A percentile compares a stretch with the other conserved stretches of the same genome.
Conservation (phyloP, 257 asterid species). For the Sherardia arvensis region DNA sequence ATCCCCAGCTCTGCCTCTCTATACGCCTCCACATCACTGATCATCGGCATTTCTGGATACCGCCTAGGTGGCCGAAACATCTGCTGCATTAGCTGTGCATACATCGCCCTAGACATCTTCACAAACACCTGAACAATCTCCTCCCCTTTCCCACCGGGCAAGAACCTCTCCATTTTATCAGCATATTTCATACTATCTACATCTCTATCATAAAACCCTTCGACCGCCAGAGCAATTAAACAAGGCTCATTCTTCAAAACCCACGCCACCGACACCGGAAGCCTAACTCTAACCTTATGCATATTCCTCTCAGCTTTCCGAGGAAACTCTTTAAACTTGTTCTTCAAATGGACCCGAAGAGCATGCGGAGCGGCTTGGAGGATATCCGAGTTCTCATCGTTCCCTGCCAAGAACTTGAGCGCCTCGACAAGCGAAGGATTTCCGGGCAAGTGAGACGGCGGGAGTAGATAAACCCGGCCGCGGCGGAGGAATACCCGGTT, state of each 20-base stretch:
- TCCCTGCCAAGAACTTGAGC: constrained; percentile 24
- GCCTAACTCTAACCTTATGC: constrained; percentile 51
- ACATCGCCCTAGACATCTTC: constrained; percentile 91
- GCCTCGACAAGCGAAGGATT: constrained; percentile 42
- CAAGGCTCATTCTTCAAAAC: constrained; percentile 66
- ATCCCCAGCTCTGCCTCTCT: constrained; percentile 84
- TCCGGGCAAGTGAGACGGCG: constrained; percentile 30
- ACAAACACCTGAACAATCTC: constrained; percentile 62
- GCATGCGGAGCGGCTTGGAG: constrained; percentile 41
- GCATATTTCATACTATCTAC: constrained; percentile 82
- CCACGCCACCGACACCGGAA: constrained; percentile 72
- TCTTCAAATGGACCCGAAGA: constrained; percentile 51
- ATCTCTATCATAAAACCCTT: constrained; percentile 87
- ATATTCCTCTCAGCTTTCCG: constrained; percentile 53
- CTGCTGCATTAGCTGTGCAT: constrained; percentile 84
- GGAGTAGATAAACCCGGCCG: constrained; percentile 54
- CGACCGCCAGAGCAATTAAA: constrained; percentile 63
- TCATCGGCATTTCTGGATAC: constrained; percentile 60
- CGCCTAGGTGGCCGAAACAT: constrained; percentile 74
- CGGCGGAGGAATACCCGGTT: constrained; percentile 79
- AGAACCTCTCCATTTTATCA: constrained; percentile 63
- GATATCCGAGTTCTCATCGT: constrained; percentile 10
- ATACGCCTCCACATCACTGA: constrained; percentile 46
- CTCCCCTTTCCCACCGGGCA: constrained; percentile 52
- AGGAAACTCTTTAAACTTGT: constrained; percentile 62